These are phyloP conservation scores for Clausena lansium DNA, from an alignment of 345 rosid species.

Conservation along the genomic window DNA sequence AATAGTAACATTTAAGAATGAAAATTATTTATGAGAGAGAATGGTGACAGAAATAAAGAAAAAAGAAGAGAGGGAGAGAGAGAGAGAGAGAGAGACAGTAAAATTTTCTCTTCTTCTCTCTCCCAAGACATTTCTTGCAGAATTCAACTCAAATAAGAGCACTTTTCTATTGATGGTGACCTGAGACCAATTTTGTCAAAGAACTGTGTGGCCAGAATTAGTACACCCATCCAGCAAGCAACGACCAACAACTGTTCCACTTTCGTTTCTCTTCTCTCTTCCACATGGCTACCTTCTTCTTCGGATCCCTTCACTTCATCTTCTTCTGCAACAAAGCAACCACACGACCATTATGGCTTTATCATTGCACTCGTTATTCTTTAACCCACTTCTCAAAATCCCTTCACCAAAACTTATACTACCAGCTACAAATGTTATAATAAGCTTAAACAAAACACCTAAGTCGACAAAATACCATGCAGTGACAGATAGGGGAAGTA, in stretches of 20 bases:
- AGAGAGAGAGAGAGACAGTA: too few relatives aligned
- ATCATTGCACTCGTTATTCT: constrained; percentile 18
- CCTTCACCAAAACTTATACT: constrained; percentile 10
- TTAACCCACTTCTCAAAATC: constrained; percentile 11
- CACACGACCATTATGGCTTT: constrained; percentile 18
- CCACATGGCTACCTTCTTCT: background rate
- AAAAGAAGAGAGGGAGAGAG: too few relatives aligned
- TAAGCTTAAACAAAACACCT: background rate
- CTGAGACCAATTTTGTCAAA: background rate
- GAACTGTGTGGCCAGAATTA: constrained; percentile 29
- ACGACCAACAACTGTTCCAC: background rate
- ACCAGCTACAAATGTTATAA: background rate
- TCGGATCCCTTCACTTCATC: background rate
- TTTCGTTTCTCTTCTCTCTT: background rate
- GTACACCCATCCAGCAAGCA: constrained; percentile 33
- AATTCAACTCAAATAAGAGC: too few relatives aligned
- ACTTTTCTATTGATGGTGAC: too few relatives aligned
- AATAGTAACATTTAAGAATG: too few relatives aligned
- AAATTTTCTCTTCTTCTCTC: too few relatives aligned
- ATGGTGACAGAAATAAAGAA: too few relatives aligned
- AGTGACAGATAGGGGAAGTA: constrained; percentile 22
- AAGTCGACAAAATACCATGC: constrained; percentile 26
- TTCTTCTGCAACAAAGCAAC: background rate
- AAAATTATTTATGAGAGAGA: too few relatives aligned
- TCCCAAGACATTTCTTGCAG: too few relatives aligned